Conservation (phyloP, 2,329 filamentous ascomycete species). For the Fusarium concolor region DNA sequence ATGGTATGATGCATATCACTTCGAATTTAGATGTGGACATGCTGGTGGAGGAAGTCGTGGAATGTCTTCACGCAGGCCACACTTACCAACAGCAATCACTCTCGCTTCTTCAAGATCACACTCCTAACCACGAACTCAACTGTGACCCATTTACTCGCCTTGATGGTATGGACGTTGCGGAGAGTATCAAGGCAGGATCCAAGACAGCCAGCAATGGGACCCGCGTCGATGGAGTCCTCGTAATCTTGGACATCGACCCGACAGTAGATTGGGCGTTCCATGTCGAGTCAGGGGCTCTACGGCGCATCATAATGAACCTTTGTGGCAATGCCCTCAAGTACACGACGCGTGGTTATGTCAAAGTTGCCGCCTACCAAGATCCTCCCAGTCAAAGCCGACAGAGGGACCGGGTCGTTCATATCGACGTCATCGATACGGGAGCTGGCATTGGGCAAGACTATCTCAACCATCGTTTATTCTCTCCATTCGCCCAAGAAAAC, state of each 20-base stretch:
- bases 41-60: conserved; percentile 60
- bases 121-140: background rate
- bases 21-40: conserved; percentile 49
- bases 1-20: conserved; percentile 34
- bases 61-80: conserved; percentile 58
- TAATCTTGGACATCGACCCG: conserved; percentile 55
- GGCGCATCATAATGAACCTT: conserved; percentile 71
- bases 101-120: conserved; percentile 5
- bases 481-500: conserved; percentile 74
- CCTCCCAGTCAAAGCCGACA: background rate
- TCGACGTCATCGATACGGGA: conserved; percentile 72
- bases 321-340: conserved; percentile 73
- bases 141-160: conserved; percentile 14
- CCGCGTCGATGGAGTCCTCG: conserved; percentile 28
- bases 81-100: conserved; percentile 40
- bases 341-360: conserved; percentile 55
- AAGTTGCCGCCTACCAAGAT: conserved; percentile 45
- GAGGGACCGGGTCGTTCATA: conserved; percentile 36
- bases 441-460: conserved; percentile 74
- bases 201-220: background rate
- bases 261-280: conserved; percentile 64
- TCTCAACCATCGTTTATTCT: conserved; percentile 69
- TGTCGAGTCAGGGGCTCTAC: conserved; percentile 63
- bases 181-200: background rate
- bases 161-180: conserved; percentile 30